Base-by-base conservation (phyloP, 441 rosid genomes). In the Erodium texanum region DNA sequence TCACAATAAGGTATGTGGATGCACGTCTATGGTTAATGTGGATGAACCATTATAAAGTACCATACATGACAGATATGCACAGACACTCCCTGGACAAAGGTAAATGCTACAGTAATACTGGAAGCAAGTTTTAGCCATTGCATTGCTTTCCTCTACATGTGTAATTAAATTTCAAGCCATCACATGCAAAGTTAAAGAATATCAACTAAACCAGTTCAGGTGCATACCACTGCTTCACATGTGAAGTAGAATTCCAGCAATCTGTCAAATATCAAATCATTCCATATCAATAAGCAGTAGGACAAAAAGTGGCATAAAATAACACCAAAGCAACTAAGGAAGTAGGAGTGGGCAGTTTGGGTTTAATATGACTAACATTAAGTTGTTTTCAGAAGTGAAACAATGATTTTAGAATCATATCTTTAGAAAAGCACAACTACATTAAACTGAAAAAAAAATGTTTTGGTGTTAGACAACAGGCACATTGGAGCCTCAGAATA, bases 161-260 rank as follows among this genome's bases (percentile, higher is more conserved):
- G 24, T 58, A 62, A 58, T 65, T 58, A 48, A 48, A 52, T 32
- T 22, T 18, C 5, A 8, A 67, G 66, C 67, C 61, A 65, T 43
- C 32, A 43, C 7, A 43, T 7, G 66, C 62, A 12, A 41, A 74
- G 52, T 63, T 45, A 38, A 70, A 45, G 63, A 62, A 48, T 65
- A 72, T 20, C 38, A 27, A 66, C 41, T 63, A 45, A 65, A 76
- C 64, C 64, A 70, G 58, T 66, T 63, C 62, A 62, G 78, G 45
- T 41, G 59, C 36, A 27, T 87, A 90, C 98, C 98, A 92, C 63
- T 84, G 77, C 70, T 80, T 85, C 74, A 92, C 80, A 70, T 84
- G 92, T 38, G 87, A 79, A 65, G 93, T 88, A 11, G 78, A 75
- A 50, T 62, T 80, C 98, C 97, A 93, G 82, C 98, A 93, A 80